Base-by-base conservation (phyloP, 2,329 filamentous ascomycete genomes). In the Exophiala dermatitidis region DNA sequence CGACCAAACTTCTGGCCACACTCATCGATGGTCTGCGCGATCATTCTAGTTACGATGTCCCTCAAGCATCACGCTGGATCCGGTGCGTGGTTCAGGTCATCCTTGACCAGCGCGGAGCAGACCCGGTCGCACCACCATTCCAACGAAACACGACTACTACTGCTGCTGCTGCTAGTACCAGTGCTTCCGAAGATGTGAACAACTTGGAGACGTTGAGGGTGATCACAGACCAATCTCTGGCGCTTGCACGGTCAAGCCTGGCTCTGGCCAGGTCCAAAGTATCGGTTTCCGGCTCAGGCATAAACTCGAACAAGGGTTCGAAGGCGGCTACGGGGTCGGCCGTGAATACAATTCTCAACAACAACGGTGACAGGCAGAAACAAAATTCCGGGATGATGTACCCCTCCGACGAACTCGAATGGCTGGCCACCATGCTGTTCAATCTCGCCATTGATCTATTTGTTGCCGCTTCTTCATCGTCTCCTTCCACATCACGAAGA, bases 61-160 rank as follows among this genome's bases (percentile, higher is more conserved):
- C 67, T 1, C 83, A 81, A 61, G 72, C 94, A 1, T 80, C 86
- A 5, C 85, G 85, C 62, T 95, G 93, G 72, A 79, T 91, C 43
- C 81, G 88, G 1, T 90, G 86, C 62, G 74, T 93, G 1, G 86
- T 91, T 59, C 84, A 86, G 57, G 74, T 82, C 1, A 78, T 85
- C 0, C 69, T 90, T 0, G 72, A 78, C 1, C 40, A 82, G n/a
- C 38, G 46, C 28, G 50, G 40, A 12, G 33, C 34, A 9, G 7
- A 26, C 5, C 4, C 8, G 2, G 2, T 30, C 8, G 5, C 10
- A 29, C 26, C 29, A 5, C 37, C 32, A 37, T 26, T n/a, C 40
- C 8, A n/a, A 46, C 6, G 19, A 19, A 19, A 19, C 19, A 19
- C 19, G 19, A 19, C 19, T 19, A 1, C 19, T 19, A 2, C 19